Evolutionary conservation across 1,284 basidiomycete species (phyloP).

Genomic region (Prillingera fragicola): DNA sequence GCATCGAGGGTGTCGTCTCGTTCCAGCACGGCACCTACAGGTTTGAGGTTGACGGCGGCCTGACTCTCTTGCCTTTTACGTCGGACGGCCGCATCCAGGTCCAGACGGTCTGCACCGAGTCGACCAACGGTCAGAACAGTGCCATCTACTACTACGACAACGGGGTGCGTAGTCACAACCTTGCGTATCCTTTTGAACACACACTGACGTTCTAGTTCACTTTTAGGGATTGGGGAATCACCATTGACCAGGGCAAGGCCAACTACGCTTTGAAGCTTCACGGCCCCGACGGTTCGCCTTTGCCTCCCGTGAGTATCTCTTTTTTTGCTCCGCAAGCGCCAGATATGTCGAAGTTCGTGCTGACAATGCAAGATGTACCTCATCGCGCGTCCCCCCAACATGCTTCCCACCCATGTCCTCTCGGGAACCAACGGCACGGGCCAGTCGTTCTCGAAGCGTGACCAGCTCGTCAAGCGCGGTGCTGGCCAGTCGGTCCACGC

Average conservation of each 20-base stretch:
- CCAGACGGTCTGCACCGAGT: conserved; percentile 80
- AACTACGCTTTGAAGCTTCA: conserved; percentile 42
- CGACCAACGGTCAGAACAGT: conserved; percentile 77
- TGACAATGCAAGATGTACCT: conserved; percentile 35
- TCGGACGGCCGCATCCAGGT: conserved; percentile 82
- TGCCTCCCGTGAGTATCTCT: conserved; percentile 38
- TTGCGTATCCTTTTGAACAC: not conserved
- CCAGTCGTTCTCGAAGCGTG: conserved; percentile 4
- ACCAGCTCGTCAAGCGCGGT: too few species aligned
- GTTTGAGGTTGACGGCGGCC: conserved; percentile 67
- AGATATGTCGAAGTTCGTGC: not conserved
- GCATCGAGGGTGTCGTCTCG: conserved; percentile 70
- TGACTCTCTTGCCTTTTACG: conserved; percentile 62
- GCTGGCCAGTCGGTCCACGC: too few species aligned
- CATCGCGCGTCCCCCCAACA: conserved; percentile 45
- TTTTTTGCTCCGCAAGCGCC: not conserved
- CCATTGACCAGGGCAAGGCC: conserved; percentile 32
- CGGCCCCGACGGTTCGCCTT: conserved; percentile 44
- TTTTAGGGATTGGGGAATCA: conserved; percentile 46
- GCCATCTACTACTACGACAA: conserved; percentile 70
- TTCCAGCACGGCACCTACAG: conserved; percentile 79
- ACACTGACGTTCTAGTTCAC: conserved; percentile 17
- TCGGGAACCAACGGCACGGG: conserved; percentile 45
- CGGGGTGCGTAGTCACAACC: conserved; percentile 16
- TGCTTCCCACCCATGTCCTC: conserved; percentile 47